Evolutionary conservation across 2,329 filamentous ascomycete species (phyloP).

Genomic region (Colletotrichum ledebouriae): DNA sequence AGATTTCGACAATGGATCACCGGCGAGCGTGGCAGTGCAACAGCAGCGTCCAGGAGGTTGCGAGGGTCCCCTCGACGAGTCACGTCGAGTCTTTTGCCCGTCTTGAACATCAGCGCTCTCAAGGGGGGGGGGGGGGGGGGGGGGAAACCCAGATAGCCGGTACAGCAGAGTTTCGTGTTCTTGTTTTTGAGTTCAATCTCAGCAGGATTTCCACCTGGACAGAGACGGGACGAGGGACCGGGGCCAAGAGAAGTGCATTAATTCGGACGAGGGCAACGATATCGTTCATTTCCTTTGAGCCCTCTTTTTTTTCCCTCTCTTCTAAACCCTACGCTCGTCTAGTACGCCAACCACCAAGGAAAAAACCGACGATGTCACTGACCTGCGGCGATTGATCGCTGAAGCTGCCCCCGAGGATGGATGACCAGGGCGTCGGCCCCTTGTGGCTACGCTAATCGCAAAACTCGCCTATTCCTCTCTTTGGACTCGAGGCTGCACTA

Average conservation of each 20-base stretch:
- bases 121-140: no score
- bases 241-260: neutral
- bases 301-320: no score
- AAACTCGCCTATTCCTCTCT: slow-evolving; percentile 11
- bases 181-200: slow-evolving; percentile 35
- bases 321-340: neutral
- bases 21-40: slow-evolving; percentile 34
- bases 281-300: neutral
- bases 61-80: slow-evolving; percentile 25
- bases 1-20: slow-evolving; percentile 15
- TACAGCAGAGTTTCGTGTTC: slow-evolving; percentile 17
- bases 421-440: slow-evolving; percentile 1
- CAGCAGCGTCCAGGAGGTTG: slow-evolving; percentile 33
- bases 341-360: neutral
- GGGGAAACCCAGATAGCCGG: no score
- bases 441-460: slow-evolving; percentile 8
- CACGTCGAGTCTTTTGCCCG: slow-evolving; percentile 12
- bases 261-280: slow-evolving; percentile 9
- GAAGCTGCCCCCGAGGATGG: slow-evolving; percentile 1
- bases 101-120: neutral
- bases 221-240: slow-evolving; percentile 18
- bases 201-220: slow-evolving; percentile 22
- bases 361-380: slow-evolving; percentile 21
- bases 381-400: slow-evolving; percentile 20
- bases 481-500: slow-evolving; percentile 1